Percentiles rank a stretch among this genome's conserved stretches.
Evolutionary conservation across 2,329 filamentous ascomycete species (phyloP).

Genomic region (Nemania abortiva): DNA sequence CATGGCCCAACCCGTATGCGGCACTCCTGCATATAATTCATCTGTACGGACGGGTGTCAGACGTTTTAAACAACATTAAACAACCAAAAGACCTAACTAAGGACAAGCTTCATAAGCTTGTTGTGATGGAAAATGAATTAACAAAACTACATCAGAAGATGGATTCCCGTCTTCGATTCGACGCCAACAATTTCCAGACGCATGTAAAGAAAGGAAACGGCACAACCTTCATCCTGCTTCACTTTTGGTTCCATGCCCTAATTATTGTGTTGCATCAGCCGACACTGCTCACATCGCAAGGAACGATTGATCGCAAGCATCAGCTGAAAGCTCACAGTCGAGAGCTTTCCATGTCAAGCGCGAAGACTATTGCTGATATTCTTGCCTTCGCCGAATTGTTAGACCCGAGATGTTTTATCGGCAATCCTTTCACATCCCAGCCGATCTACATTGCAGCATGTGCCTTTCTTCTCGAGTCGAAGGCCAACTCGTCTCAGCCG

Average conservation of each 20-base stretch:
- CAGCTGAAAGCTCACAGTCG: slow-evolving; percentile 84
- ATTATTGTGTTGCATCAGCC: slow-evolving; percentile 89
- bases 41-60: slow-evolving; percentile 85
- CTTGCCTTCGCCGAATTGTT: slow-evolving; percentile 87
- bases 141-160: slow-evolving; percentile 79
- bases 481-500: slow-evolving; percentile 75
- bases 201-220: slow-evolving; percentile 85
- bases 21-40: slow-evolving; percentile 86
- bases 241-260: slow-evolving; percentile 90
- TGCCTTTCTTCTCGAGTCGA: slow-evolving; percentile 87
- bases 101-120: slow-evolving; percentile 78
- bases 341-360: slow-evolving; percentile 86
- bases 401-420: slow-evolving; percentile 85
- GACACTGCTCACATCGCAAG: slow-evolving; percentile 82
- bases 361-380: slow-evolving; percentile 92
- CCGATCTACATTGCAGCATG: slow-evolving; percentile 93
- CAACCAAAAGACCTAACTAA: slow-evolving; percentile 78
- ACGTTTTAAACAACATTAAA: slow-evolving; percentile 84
- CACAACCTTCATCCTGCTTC: slow-evolving; percentile 86
- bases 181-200: slow-evolving; percentile 85
- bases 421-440: slow-evolving; percentile 90
- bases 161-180: slow-evolving; percentile 82
- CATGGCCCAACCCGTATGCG: slow-evolving; percentile 83
- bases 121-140: slow-evolving; percentile 83
- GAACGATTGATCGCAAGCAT: slow-evolving; percentile 68